Conservation (phyloP, 78 protist genomes). For the Dictyostelium citrinum region DNA sequence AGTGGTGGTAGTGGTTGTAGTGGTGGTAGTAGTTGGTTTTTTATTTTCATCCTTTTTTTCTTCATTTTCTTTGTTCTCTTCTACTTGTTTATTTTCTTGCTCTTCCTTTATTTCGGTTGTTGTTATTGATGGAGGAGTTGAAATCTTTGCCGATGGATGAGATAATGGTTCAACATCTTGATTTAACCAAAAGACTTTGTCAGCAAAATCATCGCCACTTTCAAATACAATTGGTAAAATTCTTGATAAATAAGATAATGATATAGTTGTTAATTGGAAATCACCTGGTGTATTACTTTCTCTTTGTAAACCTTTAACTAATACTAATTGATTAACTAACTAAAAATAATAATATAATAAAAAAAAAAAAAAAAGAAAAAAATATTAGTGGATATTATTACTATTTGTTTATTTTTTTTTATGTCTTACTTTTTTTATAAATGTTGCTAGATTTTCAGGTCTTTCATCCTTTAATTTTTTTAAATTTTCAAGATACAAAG, state of each 20-base stretch:
- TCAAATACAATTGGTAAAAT: conserved; percentile 58
- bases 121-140: background rate
- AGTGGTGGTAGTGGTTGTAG: background rate
- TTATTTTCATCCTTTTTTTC: background rate
- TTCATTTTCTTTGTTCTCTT: background rate
- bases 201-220: background rate
- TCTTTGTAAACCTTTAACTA: conserved; percentile 22
- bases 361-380: background rate
- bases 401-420: no score
- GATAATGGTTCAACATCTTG: background rate
- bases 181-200: conserved; percentile 13
- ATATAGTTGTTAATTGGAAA: background rate
- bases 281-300: conserved; percentile 37
- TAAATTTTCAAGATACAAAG: background rate
- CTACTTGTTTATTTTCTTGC: background rate
- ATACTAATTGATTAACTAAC: conserved; percentile 12
- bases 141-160: background rate
- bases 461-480: background rate
- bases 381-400: background rate
- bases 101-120: background rate
- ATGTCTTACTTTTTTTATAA: conserved; percentile 17
- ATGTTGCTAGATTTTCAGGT: conserved; percentile 23
- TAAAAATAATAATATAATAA: background rate
- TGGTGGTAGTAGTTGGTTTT: background rate
- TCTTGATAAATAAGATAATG: conserved; percentile 22